Evolutionary conservation across 2,329 filamentous ascomycete species (phyloP), one percentile per base, ranked within the genome.

Genomic region (Acarospora socialis): DNA sequence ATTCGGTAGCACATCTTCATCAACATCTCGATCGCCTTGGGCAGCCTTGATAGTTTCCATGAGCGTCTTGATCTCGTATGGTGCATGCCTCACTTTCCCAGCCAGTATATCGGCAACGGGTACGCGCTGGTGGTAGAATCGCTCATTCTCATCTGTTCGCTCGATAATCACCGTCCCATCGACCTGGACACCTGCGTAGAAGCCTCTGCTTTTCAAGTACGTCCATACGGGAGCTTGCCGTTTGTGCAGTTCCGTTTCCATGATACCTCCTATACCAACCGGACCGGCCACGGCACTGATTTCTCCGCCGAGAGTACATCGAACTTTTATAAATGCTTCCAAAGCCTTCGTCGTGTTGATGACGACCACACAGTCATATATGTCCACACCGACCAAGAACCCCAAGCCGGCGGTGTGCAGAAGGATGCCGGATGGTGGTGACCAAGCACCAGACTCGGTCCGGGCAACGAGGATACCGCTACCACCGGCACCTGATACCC

Each of bases 301-400:
- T 51, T 93, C 83, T 27, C 79, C 76, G 4, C 86, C 86, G 2
- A 95, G 61, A 0, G 81, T 90, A 34, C 83, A 74, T 32, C 78
- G 71, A 3, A 87, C 61, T 36, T 75, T 77, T 21, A 81, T 83
- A 50, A 94, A 92, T 1, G 80, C 73, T 43, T 93, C 80, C 28
- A 95, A 61, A 5, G 84, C 83, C 35, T 81, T 70, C 27, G 81
- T 73, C 26, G 80, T 84, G 59, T 92, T 94, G 50, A 94, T 86
- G 21, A 94, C 80, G 6, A 94, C 69, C 9, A 95, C 80, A 49
- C 86, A 93, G 53, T 95, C 87, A 61, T 94, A 95, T 19, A 94
- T 84, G 51, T 95, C 87, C 23, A 93, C 79, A 2, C 86, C 87
- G 4, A 86, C 77, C 32, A 93, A 70, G 49, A 95, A 94, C 21